phyloP scores from a whole-genome alignment of 345 rosid species.

The Eucalyptus melliodora region DNA sequence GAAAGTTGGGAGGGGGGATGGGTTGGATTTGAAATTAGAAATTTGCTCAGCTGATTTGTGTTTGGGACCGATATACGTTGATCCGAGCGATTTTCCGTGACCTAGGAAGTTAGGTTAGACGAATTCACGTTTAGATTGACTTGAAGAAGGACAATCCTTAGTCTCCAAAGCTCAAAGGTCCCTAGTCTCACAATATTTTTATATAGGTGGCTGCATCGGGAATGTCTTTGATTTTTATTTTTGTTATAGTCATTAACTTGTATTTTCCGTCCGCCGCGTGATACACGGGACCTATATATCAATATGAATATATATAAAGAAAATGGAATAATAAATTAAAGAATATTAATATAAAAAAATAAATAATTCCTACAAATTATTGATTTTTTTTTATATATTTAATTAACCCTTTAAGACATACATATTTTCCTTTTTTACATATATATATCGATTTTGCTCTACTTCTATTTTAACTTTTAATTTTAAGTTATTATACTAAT shows the following conservation, averaged over 20 bases:
- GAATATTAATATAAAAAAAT: too few species aligned
- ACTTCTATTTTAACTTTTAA: too few species aligned
- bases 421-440: too few species aligned
- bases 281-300: too few species aligned
- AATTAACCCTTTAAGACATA: background rate
- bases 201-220: background rate
- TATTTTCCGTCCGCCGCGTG: background rate
- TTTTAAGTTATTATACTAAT: rapidly evolving
- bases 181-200: background rate
- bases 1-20: background rate
- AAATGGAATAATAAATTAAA: background rate
- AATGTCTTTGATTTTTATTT: too few species aligned
- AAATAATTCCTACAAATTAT: background rate
- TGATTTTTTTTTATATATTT: too few species aligned
- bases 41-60: background rate
- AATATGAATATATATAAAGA: too few species aligned
- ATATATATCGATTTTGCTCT: too few species aligned
- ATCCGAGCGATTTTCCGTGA: background rate
- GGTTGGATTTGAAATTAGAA: background rate
- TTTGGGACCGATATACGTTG: background rate
- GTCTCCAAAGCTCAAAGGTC: too few species aligned
- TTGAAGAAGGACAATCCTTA: background rate
- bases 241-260: too few species aligned
- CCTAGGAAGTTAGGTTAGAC: background rate
- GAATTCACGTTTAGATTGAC: background rate